Conservation (phyloP, 192 early-diverging fungal species). For the Backusella liffmaniae region DNA sequence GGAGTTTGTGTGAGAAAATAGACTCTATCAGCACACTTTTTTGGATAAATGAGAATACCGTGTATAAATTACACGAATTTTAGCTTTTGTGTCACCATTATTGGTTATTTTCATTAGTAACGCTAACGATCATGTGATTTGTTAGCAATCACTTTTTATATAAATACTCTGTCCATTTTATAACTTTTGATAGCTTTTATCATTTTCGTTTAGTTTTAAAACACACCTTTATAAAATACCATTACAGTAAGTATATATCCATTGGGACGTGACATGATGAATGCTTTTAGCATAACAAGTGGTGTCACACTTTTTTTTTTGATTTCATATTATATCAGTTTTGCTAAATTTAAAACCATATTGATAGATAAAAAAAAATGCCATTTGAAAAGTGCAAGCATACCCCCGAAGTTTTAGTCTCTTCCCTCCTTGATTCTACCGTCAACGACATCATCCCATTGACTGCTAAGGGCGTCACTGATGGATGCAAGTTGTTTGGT, state of each 20-base stretch:
- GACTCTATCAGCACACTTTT: neutral
- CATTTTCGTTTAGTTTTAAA: no score
- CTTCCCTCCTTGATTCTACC: neutral
- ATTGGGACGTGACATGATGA: neutral
- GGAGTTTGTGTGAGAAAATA: neutral
- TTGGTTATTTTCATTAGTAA: neutral
- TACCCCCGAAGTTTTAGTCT: neutral
- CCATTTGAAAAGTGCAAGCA: slow-evolving; percentile 13
- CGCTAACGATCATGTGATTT: neutral
- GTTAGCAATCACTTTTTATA: neutral
- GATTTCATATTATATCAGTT: neutral
- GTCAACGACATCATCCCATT: slow-evolving; percentile 7
- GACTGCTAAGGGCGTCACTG: neutral
- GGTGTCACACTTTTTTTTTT: neutral
- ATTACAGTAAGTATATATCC: neutral
- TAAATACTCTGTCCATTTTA: neutral
- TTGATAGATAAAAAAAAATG: neutral
- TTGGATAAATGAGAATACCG: neutral
- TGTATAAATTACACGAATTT: neutral
- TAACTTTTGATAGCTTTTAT: no score
- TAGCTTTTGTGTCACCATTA: neutral
- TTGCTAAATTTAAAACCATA: neutral
- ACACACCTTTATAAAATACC: neutral
- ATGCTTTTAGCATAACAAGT: neutral
- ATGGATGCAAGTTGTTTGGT: neutral